These are phyloP conservation scores for Solanum dulcamara DNA, from an alignment of 257 asterid genomes.

Conservation along the genomic window DNA sequence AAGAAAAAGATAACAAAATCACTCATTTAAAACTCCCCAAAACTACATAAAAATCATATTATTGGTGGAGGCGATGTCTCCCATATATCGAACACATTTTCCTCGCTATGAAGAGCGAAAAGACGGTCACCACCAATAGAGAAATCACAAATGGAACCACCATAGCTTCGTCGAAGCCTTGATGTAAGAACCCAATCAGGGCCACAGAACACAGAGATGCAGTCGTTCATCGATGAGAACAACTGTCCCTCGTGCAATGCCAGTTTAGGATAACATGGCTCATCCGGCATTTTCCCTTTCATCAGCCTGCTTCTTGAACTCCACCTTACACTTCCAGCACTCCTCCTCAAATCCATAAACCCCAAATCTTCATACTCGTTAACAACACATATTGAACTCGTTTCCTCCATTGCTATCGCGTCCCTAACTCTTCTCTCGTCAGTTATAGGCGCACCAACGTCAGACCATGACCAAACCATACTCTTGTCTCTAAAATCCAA, in stretches of 20 bases:
- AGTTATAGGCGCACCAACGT: slow-evolving; percentile 25
- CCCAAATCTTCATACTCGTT: slow-evolving; percentile 90
- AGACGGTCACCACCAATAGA: slow-evolving; percentile 84
- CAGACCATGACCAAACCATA: slow-evolving; percentile 96
- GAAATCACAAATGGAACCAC: slow-evolving; percentile 89
- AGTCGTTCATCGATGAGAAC: slow-evolving; percentile 82
- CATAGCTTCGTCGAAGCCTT: slow-evolving; percentile 55
- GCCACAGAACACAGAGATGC: slow-evolving; percentile 74
- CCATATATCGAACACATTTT: slow-evolving; percentile 83
- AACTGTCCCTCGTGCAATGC: slow-evolving; percentile 73
- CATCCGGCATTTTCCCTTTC: slow-evolving; percentile 85
- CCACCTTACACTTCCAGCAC: slow-evolving; percentile 61
- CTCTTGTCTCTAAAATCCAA: slow-evolving; percentile 72
- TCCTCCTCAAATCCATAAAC: slow-evolving; percentile 72
- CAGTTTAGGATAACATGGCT: slow-evolving; percentile 78
- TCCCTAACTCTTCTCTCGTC: slow-evolving; percentile 85
- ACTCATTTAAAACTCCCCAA: not conserved
- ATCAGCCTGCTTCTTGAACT: slow-evolving; percentile 79
- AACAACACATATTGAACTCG: slow-evolving; percentile 61
- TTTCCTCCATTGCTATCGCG: slow-evolving; percentile 81
- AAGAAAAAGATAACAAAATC: slow-evolving; percentile 2
- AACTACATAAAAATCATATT: slow-evolving; percentile 26
- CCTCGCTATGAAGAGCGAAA: slow-evolving; percentile 82
- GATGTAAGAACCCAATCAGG: slow-evolving; percentile 80
- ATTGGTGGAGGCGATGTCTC: slow-evolving; percentile 62